Percentiles rank a stretch among this genome's conserved stretches.
phyloP scores from a whole-genome alignment of 2,329 filamentous ascomycete genomes.

The Neoascochyta sp. region DNA sequence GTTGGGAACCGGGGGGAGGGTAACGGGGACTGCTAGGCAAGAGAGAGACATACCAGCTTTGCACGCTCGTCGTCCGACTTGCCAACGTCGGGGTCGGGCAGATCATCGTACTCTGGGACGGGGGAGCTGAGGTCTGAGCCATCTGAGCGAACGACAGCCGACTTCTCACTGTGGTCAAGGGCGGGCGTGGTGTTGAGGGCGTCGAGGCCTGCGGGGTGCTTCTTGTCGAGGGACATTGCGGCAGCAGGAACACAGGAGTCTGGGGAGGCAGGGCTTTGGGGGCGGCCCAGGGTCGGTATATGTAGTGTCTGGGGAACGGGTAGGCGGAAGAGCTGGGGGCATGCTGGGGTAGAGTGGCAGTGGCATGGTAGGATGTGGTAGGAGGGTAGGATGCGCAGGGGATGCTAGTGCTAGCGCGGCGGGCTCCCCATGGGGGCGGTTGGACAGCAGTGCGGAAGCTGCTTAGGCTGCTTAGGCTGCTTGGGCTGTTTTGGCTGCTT shows the following conservation, averaged over 20 bases:
- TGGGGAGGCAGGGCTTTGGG: slow-evolving; percentile 13
- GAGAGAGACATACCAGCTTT: slow-evolving; percentile 24
- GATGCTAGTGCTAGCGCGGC: slow-evolving; percentile 12
- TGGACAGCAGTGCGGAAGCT: slow-evolving; percentile 27
- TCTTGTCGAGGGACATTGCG: slow-evolving; percentile 36
- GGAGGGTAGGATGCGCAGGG: too few relatives aligned
- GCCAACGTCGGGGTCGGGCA: slow-evolving; percentile 35
- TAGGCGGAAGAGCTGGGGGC: too few relatives aligned
- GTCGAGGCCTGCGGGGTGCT: slow-evolving; percentile 13
- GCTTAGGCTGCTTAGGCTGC: slow-evolving; percentile 22
- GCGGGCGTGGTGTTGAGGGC: slow-evolving; percentile 1
- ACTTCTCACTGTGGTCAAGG: slow-evolving; percentile 22
- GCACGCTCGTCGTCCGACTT: slow-evolving; percentile 35
- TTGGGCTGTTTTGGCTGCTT: slow-evolving; percentile 23
- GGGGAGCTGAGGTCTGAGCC: slow-evolving; percentile 23
- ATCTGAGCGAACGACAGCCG: slow-evolving; percentile 20
- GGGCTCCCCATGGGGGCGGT: slow-evolving; percentile 37
- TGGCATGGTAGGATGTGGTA: too few relatives aligned
- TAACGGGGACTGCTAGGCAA: not conserved
- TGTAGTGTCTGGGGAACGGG: slow-evolving; percentile 20
- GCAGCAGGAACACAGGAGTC: slow-evolving; percentile 13
- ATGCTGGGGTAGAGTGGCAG: too few relatives aligned
- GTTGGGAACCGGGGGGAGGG: too few relatives aligned
- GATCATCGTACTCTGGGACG: slow-evolving; percentile 29
- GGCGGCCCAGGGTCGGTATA: slow-evolving; percentile 27